These are phyloP conservation scores for Tuber melanosporum DNA, from an alignment of 495 filamentous ascomycete species.

Conservation along the genomic window DNA sequence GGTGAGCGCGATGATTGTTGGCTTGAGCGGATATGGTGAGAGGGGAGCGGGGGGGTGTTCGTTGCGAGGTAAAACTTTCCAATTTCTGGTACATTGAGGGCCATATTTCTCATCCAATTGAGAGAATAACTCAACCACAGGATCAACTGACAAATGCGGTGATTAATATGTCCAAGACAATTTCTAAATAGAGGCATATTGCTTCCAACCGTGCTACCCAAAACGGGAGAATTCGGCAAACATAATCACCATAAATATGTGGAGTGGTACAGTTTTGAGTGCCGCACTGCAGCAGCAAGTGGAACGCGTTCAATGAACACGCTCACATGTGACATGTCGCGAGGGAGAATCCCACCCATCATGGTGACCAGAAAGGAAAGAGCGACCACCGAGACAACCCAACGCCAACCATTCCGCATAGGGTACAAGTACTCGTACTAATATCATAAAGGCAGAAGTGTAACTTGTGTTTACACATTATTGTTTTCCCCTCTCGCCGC, in stretches of 20 bases:
- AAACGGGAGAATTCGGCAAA: slow-evolving; percentile 21
- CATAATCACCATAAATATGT: slow-evolving; percentile 21
- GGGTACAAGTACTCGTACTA: neutral
- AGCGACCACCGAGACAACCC: neutral
- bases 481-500: neutral
- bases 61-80: slow-evolving; percentile 18
- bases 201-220: slow-evolving; percentile 9
- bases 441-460: neutral
- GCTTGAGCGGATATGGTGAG: slow-evolving; percentile 3
- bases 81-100: slow-evolving; percentile 1
- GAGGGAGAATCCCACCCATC: slow-evolving; percentile 7
- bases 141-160: slow-evolving; percentile 20
- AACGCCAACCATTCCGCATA: neutral
- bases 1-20: neutral
- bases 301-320: slow-evolving; percentile 32
- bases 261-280: slow-evolving; percentile 21
- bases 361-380: neutral
- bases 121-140: slow-evolving; percentile 8
- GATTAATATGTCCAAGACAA: slow-evolving; percentile 20
- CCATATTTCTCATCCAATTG: slow-evolving; percentile 10
- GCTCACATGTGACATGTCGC: slow-evolving; percentile 39
- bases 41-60: slow-evolving; percentile 17
- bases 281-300: slow-evolving; percentile 11
- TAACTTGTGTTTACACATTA: slow-evolving; percentile 5
- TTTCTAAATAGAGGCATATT: slow-evolving; percentile 26